Percentiles rank a stretch among this genome's conserved stretches.
Evolutionary conservation across 73 alveolate species (phyloP).

Genomic region (Paramecium sonneborni): DNA sequence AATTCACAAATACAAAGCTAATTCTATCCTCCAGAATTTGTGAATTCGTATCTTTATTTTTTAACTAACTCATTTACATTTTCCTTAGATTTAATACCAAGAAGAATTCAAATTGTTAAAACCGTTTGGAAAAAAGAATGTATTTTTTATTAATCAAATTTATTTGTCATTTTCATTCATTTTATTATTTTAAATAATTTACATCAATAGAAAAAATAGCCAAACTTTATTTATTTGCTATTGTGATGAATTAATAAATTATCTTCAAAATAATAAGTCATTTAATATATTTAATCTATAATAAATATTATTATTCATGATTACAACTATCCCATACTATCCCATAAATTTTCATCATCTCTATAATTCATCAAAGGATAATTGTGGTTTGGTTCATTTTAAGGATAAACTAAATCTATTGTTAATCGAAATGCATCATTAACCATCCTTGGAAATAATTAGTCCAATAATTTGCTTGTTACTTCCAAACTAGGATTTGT

Average conservation of each 20-base stretch:
- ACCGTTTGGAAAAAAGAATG: background rate
- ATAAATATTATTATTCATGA: background rate
- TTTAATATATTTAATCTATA: background rate
- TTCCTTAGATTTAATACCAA: background rate
- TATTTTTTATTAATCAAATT: background rate
- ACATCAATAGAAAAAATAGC: background rate
- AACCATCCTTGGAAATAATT: slow-evolving; percentile 84
- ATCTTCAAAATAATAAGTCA: background rate
- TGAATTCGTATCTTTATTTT: background rate
- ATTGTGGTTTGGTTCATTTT: background rate
- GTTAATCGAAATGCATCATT: slow-evolving; percentile 69
- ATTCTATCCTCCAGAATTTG: background rate
- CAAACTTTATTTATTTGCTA: background rate
- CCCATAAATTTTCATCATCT: slow-evolving; percentile 44
- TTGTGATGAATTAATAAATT: background rate
- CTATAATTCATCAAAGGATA: background rate
- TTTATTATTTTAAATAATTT: background rate
- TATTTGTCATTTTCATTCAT: no score
- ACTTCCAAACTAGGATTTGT: slow-evolving; percentile 95
- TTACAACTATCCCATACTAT: background rate
- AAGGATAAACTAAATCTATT: slow-evolving; percentile 54
- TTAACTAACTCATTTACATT: background rate
- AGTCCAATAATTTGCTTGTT: slow-evolving; percentile 81
- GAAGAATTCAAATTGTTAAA: background rate
- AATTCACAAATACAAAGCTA: background rate